Evolutionary conservation across 1,284 basidiomycete genomes (phyloP).

Genomic region (Vanrija sp.): DNA sequence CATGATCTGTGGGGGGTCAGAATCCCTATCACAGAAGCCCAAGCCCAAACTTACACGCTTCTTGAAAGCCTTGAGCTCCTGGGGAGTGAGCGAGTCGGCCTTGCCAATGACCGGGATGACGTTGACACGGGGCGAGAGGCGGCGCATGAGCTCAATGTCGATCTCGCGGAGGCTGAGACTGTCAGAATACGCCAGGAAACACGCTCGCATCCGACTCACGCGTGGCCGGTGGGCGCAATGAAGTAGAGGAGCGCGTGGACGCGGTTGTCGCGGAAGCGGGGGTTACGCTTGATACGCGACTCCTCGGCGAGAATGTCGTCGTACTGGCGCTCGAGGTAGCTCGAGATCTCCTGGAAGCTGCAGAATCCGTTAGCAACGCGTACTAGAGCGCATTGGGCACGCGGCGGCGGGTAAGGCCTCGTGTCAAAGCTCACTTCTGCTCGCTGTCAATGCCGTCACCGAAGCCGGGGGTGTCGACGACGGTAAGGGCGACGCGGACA

Average conservation of each 20-base stretch:
- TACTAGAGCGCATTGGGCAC: background rate
- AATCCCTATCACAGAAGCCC: background rate
- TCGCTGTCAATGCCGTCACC: slow-evolving; percentile 99
- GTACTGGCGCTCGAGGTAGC: slow-evolving; percentile 97
- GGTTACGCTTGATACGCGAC: slow-evolving; percentile 99
- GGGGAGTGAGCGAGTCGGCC: slow-evolving; percentile 88
- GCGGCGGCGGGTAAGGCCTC: background rate
- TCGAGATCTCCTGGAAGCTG: slow-evolving; percentile 94
- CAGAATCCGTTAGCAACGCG: background rate
- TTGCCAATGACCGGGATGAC: slow-evolving; percentile 99
- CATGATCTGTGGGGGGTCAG: slow-evolving; percentile 67
- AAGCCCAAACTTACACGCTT: slow-evolving; percentile 66
- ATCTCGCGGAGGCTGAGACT: slow-evolving; percentile 80
- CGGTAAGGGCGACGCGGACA: slow-evolving; percentile 93
- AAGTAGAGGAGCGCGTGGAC: slow-evolving; percentile 97
- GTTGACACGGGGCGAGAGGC: slow-evolving; percentile 92
- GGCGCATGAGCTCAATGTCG: slow-evolving; percentile 98
- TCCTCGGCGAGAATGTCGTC: slow-evolving; percentile 99
- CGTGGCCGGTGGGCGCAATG: slow-evolving; percentile 87
- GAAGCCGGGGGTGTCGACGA: slow-evolving; percentile 98
- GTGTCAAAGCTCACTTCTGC: slow-evolving; percentile 69
- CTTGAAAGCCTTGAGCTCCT: slow-evolving; percentile 91
- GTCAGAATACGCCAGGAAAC: slow-evolving; percentile 23
- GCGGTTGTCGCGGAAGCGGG: slow-evolving; percentile 96
- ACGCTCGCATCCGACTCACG: slow-evolving; percentile 50